These are phyloP conservation scores for Udeniomyces megalosporus DNA, from an alignment of 768 basidiomycete species.

Conservation along the genomic window DNA sequence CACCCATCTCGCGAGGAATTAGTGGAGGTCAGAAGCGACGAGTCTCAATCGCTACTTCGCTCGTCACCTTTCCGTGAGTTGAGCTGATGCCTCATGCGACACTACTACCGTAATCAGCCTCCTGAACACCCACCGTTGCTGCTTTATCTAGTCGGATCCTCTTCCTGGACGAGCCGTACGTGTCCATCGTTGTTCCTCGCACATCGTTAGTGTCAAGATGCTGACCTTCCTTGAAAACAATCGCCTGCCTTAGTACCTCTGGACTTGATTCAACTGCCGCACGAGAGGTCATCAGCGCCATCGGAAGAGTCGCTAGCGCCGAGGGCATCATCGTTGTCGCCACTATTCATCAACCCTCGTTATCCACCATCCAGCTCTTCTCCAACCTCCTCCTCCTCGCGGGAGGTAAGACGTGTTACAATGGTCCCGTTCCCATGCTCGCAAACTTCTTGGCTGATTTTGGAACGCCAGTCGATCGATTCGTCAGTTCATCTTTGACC, in stretches of 20 bases:
- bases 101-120: too few relatives aligned
- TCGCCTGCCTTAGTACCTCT: neutral
- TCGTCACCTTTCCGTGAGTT: conserved; percentile 17
- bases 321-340: conserved; percentile 30
- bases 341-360: conserved; percentile 29
- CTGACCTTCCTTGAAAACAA: too few relatives aligned
- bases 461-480: neutral
- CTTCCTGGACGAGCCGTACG: conserved; percentile 17
- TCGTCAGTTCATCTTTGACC: too few relatives aligned
- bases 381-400: neutral
- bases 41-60: conserved; percentile 13
- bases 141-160: conserved; percentile 4
- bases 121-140: neutral
- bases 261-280: conserved; percentile 17
- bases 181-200: neutral
- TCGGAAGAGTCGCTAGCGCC: conserved; percentile 3
- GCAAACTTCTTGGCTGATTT: neutral
- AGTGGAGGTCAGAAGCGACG: conserved; percentile 16
- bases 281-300: conserved; percentile 12
- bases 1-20: conserved; percentile 9
- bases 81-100: too few relatives aligned
- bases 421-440: neutral
- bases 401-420: neutral
- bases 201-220: too few relatives aligned
- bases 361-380: neutral